These are phyloP conservation scores for Pezicula neosporulosa DNA, from an alignment of 2,329 filamentous ascomycete genomes.

Conservation along the genomic window DNA sequence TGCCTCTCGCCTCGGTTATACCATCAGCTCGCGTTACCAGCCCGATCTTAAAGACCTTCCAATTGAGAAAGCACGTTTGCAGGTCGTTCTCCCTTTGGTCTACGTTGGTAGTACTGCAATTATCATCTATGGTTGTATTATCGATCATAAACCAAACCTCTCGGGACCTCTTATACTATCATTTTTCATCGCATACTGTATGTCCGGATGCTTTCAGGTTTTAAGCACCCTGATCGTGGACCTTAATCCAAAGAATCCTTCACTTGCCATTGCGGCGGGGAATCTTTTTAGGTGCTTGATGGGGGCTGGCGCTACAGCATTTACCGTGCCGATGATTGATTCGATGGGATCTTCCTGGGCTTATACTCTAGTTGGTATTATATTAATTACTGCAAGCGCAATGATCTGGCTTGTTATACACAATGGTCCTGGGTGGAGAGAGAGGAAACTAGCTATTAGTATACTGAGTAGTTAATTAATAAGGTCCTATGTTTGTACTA, in stretches of 20 bases:
- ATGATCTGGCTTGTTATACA: no score
- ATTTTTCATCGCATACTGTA: conserved; percentile 49
- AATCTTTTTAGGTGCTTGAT: conserved; percentile 56
- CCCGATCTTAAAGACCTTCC: conserved; percentile 19
- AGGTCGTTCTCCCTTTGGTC: conserved; percentile 48
- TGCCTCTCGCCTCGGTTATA: conserved; percentile 54
- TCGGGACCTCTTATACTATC: conserved; percentile 49
- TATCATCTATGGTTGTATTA: conserved; percentile 51
- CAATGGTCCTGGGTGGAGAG: no score
- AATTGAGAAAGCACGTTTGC: conserved; percentile 36
- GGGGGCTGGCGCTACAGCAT: conserved; percentile 51
- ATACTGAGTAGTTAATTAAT: no score
- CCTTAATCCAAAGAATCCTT: conserved; percentile 52
- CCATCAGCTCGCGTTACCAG: conserved; percentile 50
- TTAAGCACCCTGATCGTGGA: conserved; percentile 59
- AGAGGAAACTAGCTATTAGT: no score
- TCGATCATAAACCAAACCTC: conserved; percentile 43
- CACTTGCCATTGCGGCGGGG: conserved; percentile 57
- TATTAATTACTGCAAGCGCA: no score
- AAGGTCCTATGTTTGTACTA: no score
- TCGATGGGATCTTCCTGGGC: conserved; percentile 52
- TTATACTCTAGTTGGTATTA: no score
- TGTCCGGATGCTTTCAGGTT: conserved; percentile 57
- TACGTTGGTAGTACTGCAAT: conserved; percentile 47
- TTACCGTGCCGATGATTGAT: conserved; percentile 52